These are phyloP conservation scores for Chlorella sp. DNA, from an alignment of 139 green algal species.

Conservation along the genomic window DNA sequence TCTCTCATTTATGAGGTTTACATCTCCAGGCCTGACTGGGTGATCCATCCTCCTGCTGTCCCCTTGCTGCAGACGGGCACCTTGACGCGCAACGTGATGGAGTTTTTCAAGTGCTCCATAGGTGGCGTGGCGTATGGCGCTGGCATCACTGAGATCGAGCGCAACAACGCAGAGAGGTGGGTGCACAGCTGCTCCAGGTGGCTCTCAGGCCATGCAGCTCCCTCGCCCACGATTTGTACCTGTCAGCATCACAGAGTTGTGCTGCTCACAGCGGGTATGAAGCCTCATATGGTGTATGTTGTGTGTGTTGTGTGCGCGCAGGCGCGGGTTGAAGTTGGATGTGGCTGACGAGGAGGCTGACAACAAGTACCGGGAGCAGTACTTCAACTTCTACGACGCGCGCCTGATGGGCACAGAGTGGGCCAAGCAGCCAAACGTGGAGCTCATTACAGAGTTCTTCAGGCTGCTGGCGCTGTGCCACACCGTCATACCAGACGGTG, in stretches of 20 bases:
- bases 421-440: conserved; percentile 18
- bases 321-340: conserved; percentile 19
- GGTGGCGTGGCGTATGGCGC: conserved; percentile 74
- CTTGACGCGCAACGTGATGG: conserved; percentile 89
- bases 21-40: too few species aligned
- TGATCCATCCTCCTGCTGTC: too few species aligned
- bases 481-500: conserved; percentile 34
- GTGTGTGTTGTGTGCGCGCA: conserved; percentile 1
- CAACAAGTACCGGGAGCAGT: conserved; percentile 32
- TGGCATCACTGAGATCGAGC: conserved; percentile 83
- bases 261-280: too few species aligned
- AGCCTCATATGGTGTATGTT: not conserved
- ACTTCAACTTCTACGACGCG: conserved; percentile 83
- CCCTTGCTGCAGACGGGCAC: conserved; percentile 87
- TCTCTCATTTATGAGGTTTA: too few species aligned
- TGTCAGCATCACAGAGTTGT: too few species aligned
- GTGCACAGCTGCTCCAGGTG: too few species aligned
- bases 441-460: conserved; percentile 53
- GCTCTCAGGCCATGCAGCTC: too few species aligned
- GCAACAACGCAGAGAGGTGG: conserved; percentile 34
- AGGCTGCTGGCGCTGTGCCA: conserved; percentile 73
- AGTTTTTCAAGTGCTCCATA: conserved; percentile 90
- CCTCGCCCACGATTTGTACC: too few species aligned
- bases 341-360: conserved; percentile 9
- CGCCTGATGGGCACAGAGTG: conserved; percentile 67